Base-by-base conservation (phyloP, 768 basidiomycete species). In the Kwoniella dendrophila region DNA sequence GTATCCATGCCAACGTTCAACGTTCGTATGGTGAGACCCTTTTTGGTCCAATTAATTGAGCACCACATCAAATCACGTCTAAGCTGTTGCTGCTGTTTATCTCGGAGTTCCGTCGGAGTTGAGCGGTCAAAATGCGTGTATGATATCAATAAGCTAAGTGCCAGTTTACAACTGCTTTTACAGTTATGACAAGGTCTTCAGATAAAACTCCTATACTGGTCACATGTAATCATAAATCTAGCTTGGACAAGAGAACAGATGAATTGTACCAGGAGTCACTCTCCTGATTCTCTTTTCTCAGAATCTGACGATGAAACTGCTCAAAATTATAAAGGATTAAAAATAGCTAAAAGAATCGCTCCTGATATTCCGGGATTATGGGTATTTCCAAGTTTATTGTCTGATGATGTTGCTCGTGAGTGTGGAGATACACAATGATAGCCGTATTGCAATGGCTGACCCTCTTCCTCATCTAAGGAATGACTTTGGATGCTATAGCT, bases 281-380 rank as follows among this genome's bases (percentile, higher is more conserved):
- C 67, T 6, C 47, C 47, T 26, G 56, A 65, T 50, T 69, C 68
- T 2, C 61, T 69, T 38, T 69, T 69, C 62, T 60, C 64, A 18
- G 67, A 65, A 38, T 6, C 12, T 27, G 32, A 40, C 1, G 16
- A 29, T 26, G 38, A 40, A 10, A 18, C 51, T 11, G 29, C 3
- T 36, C n/a, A 30, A 12, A 18, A 27, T n/a, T n/a, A n/a, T 27
- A 14, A 48, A 4, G 27, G 24, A 22, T 24, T 43, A 22, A 49
- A 38, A 41, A 22, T 32, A 38, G 61, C 71, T 2, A 62, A 36
- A 14, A 56, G 56, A 22, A 20, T 0, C 11, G 12, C 59, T 20
- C 75, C 73, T 2, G 56, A 64, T n/a, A 71, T 77, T n/a, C 69
- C 73, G 0, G 76, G 76, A 5, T 56, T 77, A 20, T 73, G 63